Conservation (phyloP, 805 yeast genomes). For the Sungouiozyma ichnusensis region DNA sequence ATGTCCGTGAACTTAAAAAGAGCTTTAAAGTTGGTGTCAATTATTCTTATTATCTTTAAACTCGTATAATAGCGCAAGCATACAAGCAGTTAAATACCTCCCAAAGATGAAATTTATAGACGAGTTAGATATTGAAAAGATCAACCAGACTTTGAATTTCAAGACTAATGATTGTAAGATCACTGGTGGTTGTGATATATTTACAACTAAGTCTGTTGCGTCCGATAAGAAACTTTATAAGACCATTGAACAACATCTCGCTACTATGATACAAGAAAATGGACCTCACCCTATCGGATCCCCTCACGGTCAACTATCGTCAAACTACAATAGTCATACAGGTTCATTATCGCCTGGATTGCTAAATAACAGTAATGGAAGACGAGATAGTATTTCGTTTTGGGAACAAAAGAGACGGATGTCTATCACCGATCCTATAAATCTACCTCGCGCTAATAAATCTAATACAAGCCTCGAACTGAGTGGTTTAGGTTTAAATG, state of each 20-base stretch:
- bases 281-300: conserved; percentile 20
- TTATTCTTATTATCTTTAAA: no score
- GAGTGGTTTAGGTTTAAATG: not conserved
- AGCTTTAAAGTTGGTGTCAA: no score
- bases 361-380: conserved; percentile 1
- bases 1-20: no score
- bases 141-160: conserved; percentile 76
- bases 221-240: conserved; percentile 83
- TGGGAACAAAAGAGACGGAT: conserved; percentile 35
- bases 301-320: not conserved
- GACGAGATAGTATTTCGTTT: conserved; percentile 24
- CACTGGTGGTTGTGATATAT: conserved; percentile 84
- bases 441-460: conserved; percentile 1
- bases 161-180: conserved; percentile 67
- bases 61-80: no score
- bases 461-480: conserved; percentile 3
- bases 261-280: conserved; percentile 34
- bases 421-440: conserved; percentile 22
- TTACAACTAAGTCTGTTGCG: conserved; percentile 88
- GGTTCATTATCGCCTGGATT: conserved; percentile 4
- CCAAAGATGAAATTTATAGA: conserved; percentile 65
- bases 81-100: no score
- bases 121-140: conserved; percentile 82
- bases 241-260: conserved; percentile 73
- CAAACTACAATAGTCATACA: conserved; percentile 1